Evolutionary conservation across 176 grass and related monocot species (phyloP).

Genomic region (Eleusine coracana): DNA sequence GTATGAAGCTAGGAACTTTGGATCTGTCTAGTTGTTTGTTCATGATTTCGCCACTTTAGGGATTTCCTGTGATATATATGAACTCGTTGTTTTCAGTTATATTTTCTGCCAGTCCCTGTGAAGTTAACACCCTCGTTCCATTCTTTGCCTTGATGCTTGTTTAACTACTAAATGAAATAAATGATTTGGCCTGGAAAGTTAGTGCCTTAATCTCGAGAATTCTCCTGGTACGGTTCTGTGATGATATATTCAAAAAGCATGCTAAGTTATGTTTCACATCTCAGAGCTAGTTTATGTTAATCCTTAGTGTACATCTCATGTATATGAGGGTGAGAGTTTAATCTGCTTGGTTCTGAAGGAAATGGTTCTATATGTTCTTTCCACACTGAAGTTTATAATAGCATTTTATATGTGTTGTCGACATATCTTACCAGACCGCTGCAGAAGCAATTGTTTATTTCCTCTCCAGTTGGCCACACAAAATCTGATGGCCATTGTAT

Average conservation of each 20-base stretch:
- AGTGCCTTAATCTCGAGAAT: not conserved
- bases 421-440: not conserved
- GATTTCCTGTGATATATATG: not conserved
- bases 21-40: not conserved
- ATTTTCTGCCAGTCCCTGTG: not conserved
- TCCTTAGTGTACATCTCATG: not conserved
- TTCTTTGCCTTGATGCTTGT: not conserved
- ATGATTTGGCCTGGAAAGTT: not conserved
- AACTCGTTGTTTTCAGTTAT: not conserved
- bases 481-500: not conserved
- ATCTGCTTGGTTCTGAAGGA: slow-evolving; percentile 15
- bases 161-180: not conserved
- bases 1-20: not conserved
- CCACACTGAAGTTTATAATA: not conserved
- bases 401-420: not conserved
- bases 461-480: not conserved
- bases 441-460: not conserved
- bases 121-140: slow-evolving; percentile 13
- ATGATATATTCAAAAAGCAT: slow-evolving; percentile 9
- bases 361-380: not conserved
- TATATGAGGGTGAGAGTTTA: not conserved
- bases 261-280: not conserved
- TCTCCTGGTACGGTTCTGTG: not conserved
- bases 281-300: not conserved
- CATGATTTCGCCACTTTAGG: too few species aligned